Conservation (phyloP, 768 basidiomycete genomes). For the Rhodotorula graminis region DNA sequence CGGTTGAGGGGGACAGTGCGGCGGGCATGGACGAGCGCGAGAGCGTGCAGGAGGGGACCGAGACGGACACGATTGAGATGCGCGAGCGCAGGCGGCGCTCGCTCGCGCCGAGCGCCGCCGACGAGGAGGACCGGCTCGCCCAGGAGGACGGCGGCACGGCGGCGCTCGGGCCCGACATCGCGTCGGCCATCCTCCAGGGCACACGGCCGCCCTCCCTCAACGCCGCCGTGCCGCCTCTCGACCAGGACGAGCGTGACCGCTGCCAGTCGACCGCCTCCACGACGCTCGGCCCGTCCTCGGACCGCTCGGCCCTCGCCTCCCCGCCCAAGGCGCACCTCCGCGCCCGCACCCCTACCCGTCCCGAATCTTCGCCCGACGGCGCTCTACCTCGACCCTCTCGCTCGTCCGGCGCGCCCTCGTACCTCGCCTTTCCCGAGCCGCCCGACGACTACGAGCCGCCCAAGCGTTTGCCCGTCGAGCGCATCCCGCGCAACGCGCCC, state of each 20-base stretch:
- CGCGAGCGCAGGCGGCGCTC: neutral
- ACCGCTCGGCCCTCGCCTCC: neutral
- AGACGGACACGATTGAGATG: constrained; percentile 6
- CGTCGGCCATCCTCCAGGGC: neutral
- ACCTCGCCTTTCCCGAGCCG: constrained; percentile 34
- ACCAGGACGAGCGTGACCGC: neutral
- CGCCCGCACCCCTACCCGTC: neutral
- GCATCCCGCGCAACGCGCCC: constrained; percentile 25
- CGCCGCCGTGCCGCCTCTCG: too few relatives aligned
- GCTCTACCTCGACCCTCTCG: neutral
- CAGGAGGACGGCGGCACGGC: neutral
- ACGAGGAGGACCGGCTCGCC: neutral
- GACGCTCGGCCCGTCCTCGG: neutral
- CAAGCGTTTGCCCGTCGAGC: constrained; percentile 8
- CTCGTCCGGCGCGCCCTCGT: constrained; percentile 8
- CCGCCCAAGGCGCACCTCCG: constrained; percentile 1
- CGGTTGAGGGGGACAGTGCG: neutral
- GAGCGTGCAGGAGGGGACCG: neutral
- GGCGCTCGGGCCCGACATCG: constrained; percentile 3
- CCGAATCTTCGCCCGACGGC: neutral
- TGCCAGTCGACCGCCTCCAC: neutral
- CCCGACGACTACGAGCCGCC: constrained; percentile 22
- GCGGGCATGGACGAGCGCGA: neutral
- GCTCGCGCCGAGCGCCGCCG: neutral
- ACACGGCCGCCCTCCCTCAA: neutral